Evolutionary conservation across 768 basidiomycete genomes (phyloP).

Genomic region (Lactarius tabidus): DNA sequence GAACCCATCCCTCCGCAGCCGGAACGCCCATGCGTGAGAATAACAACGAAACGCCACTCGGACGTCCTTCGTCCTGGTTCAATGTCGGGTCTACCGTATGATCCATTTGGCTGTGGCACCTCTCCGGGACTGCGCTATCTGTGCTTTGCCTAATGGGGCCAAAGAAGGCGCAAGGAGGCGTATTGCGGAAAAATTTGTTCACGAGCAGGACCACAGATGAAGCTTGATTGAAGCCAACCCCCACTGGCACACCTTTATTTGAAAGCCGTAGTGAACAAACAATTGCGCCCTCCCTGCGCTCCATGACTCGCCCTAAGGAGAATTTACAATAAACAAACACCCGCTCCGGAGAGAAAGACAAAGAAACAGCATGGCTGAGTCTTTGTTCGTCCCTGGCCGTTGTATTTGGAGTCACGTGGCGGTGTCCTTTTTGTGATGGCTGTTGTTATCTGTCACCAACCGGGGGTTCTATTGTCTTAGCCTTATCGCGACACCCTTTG

Average conservation of each 20-base stretch:
- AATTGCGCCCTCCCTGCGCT: background rate
- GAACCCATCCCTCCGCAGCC: background rate
- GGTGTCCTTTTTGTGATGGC: background rate
- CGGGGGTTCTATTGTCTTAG: background rate
- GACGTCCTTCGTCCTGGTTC: background rate
- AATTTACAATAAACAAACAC: background rate
- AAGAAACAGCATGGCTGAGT: background rate
- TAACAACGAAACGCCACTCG: background rate
- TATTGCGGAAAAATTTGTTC: background rate
- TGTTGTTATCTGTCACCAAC: conserved; percentile 7
- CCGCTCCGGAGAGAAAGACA: background rate
- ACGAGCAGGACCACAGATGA: background rate
- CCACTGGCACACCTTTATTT: background rate
- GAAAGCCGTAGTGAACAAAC: background rate
- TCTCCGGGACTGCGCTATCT: background rate
- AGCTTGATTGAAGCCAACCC: background rate
- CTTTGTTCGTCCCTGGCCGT: background rate
- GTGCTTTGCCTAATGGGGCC: background rate
- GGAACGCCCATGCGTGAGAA: background rate
- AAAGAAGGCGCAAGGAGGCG: background rate
- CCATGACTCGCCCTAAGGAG: background rate
- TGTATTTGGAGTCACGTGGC: background rate
- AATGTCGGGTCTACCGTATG: background rate
- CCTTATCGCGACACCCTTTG: background rate
- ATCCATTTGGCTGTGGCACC: background rate